Evolutionary conservation across 2,329 filamentous ascomycete genomes (phyloP).

Genomic region (Torrubiella hemipterigena): DNA sequence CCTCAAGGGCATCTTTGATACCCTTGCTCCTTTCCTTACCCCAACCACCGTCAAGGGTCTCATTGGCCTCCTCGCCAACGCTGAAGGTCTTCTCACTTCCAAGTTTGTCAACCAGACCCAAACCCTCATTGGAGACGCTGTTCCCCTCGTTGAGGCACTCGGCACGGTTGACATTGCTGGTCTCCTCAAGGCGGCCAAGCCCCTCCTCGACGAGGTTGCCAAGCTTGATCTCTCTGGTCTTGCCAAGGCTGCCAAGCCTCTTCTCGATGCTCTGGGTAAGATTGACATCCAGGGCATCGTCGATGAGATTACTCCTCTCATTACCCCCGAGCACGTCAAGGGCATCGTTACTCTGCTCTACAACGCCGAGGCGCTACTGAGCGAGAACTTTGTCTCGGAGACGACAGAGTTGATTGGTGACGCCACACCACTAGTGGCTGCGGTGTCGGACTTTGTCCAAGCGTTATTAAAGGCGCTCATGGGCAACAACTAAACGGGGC

Average conservation of each 20-base stretch:
- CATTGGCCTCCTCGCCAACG: conserved; percentile 20
- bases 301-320: neutral
- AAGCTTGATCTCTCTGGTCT: conserved; percentile 18
- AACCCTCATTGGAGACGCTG: conserved; percentile 20
- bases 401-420: neutral
- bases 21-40: conserved; percentile 19
- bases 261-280: neutral
- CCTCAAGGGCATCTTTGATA: conserved; percentile 4
- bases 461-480: neutral
- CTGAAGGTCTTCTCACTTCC: conserved; percentile 18
- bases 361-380: neutral
- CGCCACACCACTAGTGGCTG: neutral
- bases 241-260: neutral
- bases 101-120: conserved; percentile 19
- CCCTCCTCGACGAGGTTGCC: conserved; percentile 15
- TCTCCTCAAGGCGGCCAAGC: conserved; percentile 17
- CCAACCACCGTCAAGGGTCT: conserved; percentile 19
- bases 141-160: conserved; percentile 22
- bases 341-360: neutral
- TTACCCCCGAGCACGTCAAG: neutral
- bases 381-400: neutral
- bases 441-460: neutral
- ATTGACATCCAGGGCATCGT: neutral
- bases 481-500: no score
- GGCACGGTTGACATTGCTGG: conserved; percentile 20